Evolutionary conservation across 208 protist species (phyloP), one percentile per base, ranked within the genome.

Genomic region (Vickermania spadyakhi): DNA sequence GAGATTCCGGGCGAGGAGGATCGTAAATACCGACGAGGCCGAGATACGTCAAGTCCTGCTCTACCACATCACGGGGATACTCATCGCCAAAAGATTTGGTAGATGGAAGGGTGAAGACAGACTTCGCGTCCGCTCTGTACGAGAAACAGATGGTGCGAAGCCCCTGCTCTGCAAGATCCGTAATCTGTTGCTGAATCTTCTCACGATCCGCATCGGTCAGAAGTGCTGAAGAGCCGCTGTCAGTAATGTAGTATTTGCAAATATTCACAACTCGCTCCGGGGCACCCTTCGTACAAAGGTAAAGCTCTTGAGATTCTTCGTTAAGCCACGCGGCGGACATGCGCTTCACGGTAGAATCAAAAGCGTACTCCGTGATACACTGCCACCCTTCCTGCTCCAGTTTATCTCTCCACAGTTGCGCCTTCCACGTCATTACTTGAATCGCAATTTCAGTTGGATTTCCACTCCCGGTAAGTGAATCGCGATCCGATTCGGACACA

Each of bases 1-100:
- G 79, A 22, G 87, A 91, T 73, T 95, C 92, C 5, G 79, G 77
- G 30, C 92, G 78, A 2, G 88, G 89, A 25, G 92, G 92, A 66
- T 97, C 92, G 60, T 94, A 92, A 64, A 97, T 95, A 31, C 91
- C 91, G 42, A 96, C 87, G 56, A 97, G 65, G 23, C 91, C 91
- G 41, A 96, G 77, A 62, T 89, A 97, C 1, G 73, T 66, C 25
- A 96, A 75, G 42, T 94, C 84, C 18, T 76, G 54, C 73, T 97
- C 93, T n/a, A 96, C 70, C 22, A 75, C 45, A 21, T 87, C 84
- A 51, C 83, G 76, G 36, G 58, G 52, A 66, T 85, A 81, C 13
- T 66, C 66, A 58, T 79, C 68, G 57, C 70, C 64, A 56, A 86
- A 89, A 7, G 73, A 64, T 64, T 76, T 56, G 26, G 79, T 74